These are phyloP conservation scores for Lepidium campestre DNA, from an alignment of 441 rosid genomes.

Conservation along the genomic window DNA sequence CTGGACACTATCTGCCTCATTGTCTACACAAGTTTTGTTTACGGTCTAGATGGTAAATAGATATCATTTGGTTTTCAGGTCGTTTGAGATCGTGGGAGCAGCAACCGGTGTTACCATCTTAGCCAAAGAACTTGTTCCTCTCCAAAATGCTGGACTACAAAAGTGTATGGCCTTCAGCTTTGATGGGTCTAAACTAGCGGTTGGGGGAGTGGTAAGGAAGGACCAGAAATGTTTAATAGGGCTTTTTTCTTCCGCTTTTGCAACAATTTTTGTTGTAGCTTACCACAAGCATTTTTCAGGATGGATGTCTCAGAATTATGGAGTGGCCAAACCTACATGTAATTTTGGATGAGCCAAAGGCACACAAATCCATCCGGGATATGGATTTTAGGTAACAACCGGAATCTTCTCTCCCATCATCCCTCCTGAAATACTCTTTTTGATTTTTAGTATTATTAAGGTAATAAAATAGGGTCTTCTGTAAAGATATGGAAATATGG, in stretches of 20 bases:
- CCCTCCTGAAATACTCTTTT: not conserved
- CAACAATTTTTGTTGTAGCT: not conserved
- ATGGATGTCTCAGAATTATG: conserved; percentile 82
- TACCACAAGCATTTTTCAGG: conserved; percentile 41
- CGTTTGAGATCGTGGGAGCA: conserved; percentile 57
- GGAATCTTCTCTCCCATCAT: conserved; percentile 1
- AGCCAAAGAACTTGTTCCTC: conserved; percentile 54
- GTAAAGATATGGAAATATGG: not conserved
- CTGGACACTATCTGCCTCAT: not conserved
- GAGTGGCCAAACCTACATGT: conserved; percentile 75
- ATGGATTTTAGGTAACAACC: conserved; percentile 78
- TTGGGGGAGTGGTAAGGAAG: conserved; percentile 78
- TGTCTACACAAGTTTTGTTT: not conserved
- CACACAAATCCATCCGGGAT: conserved; percentile 79
- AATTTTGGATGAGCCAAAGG: conserved; percentile 74
- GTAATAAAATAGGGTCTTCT: not conserved
- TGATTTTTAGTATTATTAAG: not conserved
- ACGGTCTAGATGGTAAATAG: not conserved
- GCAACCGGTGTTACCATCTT: conserved; percentile 43
- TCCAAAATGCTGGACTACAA: conserved; percentile 63
- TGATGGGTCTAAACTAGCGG: conserved; percentile 85
- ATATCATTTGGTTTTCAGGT: conserved; percentile 38
- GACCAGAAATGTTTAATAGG: not conserved
- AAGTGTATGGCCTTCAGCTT: conserved; percentile 83
- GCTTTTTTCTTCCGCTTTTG: not conserved